Evolutionary conservation across 1,139 yeast species (phyloP).

Genomic region (Lodderomyces parapsilosis): DNA sequence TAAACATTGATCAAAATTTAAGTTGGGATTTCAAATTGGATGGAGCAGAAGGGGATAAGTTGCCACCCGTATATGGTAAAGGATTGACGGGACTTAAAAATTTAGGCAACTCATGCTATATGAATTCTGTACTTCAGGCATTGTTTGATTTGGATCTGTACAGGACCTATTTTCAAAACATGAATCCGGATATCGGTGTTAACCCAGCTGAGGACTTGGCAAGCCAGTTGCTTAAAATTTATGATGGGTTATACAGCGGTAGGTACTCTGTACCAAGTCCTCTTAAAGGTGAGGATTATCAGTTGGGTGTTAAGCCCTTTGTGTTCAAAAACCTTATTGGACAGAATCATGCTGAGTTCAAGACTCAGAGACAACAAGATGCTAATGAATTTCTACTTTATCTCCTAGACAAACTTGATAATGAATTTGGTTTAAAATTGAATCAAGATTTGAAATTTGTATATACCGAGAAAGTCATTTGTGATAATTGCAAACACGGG

Average conservation of each 20-base stretch:
- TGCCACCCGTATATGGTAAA: slow-evolving; percentile 64
- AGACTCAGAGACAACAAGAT: slow-evolving; percentile 89
- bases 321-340: slow-evolving; percentile 78
- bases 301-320: slow-evolving; percentile 74
- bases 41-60: slow-evolving; percentile 64
- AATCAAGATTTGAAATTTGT: slow-evolving; percentile 63
- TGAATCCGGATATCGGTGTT: slow-evolving; percentile 26
- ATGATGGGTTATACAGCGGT: slow-evolving; percentile 79
- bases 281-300: slow-evolving; percentile 52
- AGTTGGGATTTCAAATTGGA: slow-evolving; percentile 91
- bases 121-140: slow-evolving; percentile 78
- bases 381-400: slow-evolving; percentile 85
- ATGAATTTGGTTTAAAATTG: slow-evolving; percentile 41
- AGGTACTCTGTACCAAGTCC: slow-evolving; percentile 60
- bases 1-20: slow-evolving; percentile 88
- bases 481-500: slow-evolving; percentile 62
- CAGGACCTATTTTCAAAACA: slow-evolving; percentile 28
- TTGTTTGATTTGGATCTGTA: slow-evolving; percentile 45
- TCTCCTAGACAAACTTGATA: slow-evolving; percentile 63
- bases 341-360: slow-evolving; percentile 74
- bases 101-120: slow-evolving; percentile 89
- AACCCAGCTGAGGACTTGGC: slow-evolving; percentile 66
- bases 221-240: slow-evolving; percentile 73
- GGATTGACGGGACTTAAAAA: slow-evolving; percentile 81
- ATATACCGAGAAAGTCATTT: slow-evolving; percentile 62